Conservation (phyloP, 2,329 filamentous ascomycete genomes). For the Xylaria sp. region DNA sequence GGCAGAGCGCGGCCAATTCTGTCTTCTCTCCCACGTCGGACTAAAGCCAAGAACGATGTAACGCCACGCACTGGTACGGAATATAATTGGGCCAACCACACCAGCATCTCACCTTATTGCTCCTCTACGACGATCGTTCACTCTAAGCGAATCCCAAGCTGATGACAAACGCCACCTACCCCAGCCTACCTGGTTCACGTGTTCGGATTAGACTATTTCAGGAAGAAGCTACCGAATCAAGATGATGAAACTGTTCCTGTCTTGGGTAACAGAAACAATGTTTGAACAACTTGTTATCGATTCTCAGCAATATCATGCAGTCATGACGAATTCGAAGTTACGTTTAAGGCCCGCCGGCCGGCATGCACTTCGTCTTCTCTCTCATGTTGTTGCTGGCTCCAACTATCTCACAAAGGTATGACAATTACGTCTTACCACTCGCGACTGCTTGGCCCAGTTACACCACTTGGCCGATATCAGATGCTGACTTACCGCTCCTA, state of each 20-base stretch:
- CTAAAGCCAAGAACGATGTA: constrained; percentile 25
- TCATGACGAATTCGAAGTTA: not conserved
- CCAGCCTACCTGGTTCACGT: constrained; percentile 23
- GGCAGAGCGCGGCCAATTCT: no score
- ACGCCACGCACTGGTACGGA: constrained; percentile 21
- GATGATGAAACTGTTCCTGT: constrained; percentile 7
- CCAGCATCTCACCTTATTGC: constrained; percentile 36
- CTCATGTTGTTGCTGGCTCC: constrained; percentile 6
- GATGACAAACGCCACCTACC: constrained; percentile 29
- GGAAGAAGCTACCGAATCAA: constrained; percentile 25
- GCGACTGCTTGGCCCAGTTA: not conserved
- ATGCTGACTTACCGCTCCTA: not conserved
- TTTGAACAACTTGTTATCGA: not conserved
- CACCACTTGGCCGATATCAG: constrained; percentile 10
- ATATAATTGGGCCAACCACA: constrained; percentile 24
- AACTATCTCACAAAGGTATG: constrained; percentile 2
- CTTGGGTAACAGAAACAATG: constrained; percentile 14
- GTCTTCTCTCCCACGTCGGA: constrained; percentile 8
- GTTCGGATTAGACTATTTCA: constrained; percentile 29
- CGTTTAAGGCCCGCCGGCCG: no score
- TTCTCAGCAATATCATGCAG: not conserved
- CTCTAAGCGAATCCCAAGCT: constrained; percentile 31
- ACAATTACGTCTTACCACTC: constrained; percentile 1
- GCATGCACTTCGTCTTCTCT: not conserved
- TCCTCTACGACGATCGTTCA: constrained; percentile 33